Evolutionary conservation across 2,329 filamentous ascomycete species (phyloP).

Genomic region (Fusarium nygamai): DNA sequence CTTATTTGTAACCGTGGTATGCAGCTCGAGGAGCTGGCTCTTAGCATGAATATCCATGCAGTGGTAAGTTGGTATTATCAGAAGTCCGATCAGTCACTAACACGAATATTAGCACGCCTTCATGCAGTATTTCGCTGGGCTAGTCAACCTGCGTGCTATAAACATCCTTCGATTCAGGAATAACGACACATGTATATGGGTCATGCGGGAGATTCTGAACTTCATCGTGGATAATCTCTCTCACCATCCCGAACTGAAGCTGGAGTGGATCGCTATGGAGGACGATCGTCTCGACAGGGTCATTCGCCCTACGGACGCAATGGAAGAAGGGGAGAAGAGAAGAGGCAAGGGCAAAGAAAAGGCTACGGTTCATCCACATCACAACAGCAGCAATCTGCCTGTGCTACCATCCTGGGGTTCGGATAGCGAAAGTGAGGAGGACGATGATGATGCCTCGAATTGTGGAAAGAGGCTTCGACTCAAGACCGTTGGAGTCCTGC

Average conservation of each 20-base stretch:
- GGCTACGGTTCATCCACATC: conserved; percentile 22
- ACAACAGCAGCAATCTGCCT: conserved; percentile 39
- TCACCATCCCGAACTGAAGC: conserved; percentile 63
- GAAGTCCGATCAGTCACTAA: conserved; percentile 11
- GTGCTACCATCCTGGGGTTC: conserved; percentile 45
- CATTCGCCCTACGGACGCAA: conserved; percentile 51
- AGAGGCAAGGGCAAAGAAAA: conserved; percentile 51
- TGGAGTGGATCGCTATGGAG: conserved; percentile 68
- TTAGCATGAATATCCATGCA: conserved; percentile 62
- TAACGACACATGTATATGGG: conserved; percentile 65
- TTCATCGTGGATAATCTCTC: conserved; percentile 68
- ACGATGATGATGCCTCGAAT: conserved; percentile 45
- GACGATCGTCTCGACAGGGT: conserved; percentile 61
- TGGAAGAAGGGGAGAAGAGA: conserved; percentile 44
- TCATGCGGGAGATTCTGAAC: conserved; percentile 65
- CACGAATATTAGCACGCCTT: conserved; percentile 60
- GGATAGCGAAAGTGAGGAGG: conserved; percentile 49
- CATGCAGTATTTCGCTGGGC: conserved; percentile 61
- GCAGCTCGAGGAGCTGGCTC: conserved; percentile 64
- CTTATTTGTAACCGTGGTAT: conserved; percentile 63
- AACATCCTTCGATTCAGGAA: conserved; percentile 65
- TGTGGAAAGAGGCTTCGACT: conserved; percentile 48
- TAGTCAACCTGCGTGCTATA: conserved; percentile 62
- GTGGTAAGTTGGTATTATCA: conserved; percentile 57
- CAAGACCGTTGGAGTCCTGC: conserved; percentile 50